Base-by-base conservation (phyloP, 2,329 filamentous ascomycete genomes). In the Aspergillus puulaauensis region DNA sequence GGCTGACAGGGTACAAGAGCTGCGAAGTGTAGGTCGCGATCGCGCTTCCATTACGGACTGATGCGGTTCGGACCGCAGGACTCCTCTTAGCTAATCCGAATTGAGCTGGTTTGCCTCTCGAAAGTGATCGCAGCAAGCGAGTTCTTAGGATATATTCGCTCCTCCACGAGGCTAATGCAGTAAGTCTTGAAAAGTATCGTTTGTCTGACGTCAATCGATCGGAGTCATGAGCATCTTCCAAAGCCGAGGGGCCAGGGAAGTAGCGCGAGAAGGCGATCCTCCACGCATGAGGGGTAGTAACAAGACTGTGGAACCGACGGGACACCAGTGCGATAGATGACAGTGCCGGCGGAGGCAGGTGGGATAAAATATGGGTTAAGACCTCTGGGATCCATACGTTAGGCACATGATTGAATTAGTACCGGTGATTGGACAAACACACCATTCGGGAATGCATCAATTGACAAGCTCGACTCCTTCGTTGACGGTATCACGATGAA, bases 131-230 rank as follows among this genome's bases (percentile, higher is more conserved):
- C 52, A 98, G 78, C 52, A 98, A 83, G 47, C 91, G 85, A 2
- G 92, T 97, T 47, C 95, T 85, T 56, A 96, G 78, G 48, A 98
- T 89, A 69, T 98, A 99, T 74, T 99, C 95, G 74, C 91, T 97
- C 65, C 93, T 86, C 93, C 95, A 98, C 8, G 93, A 95, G n/a
- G 92, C 90, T 60, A 93, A 77, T 3, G 87, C 82, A 9, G 90
- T 96, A 54, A 99, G 82, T 44, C 93, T 86, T 15, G 90, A 86
- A 69, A 98, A 99, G 63, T 86, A 84, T 45, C 92, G 89, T 65
- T 85, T 84, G 69, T 95, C 90, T 1, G 89, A 88, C 27, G 85
- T 84, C 45, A 92, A 78, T 54, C 73, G 74, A 67, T 85, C 86
- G 54, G 76, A 74, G 46, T 75, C 73, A 37, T 84, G 77, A 39